Evolutionary conservation across 2,329 filamentous ascomycete species (phyloP), one percentile per base, ranked within the genome.

Genomic region (Colletotrichum neosansevieriae): DNA sequence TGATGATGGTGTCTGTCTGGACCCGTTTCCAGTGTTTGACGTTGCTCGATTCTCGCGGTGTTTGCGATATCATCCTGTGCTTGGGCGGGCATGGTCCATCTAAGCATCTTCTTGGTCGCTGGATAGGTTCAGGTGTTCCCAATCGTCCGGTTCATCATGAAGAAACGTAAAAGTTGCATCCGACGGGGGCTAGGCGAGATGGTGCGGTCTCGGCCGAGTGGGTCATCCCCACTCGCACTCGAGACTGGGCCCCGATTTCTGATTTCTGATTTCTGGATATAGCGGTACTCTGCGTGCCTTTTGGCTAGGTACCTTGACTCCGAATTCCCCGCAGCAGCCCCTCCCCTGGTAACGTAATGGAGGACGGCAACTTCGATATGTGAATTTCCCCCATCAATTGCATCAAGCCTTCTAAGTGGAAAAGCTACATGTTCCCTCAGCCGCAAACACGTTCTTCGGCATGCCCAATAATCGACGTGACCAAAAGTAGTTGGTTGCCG

Each of bases 261-360:
- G n/a, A n/a, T n/a, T n/a, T n/a, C n/a, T n/a, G n/a, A n/a, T n/a
- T n/a, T n/a, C n/a, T n/a, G n/a, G n/a, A n/a, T n/a, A n/a, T n/a
- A n/a, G n/a, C n/a, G n/a, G n/a, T 6, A 29, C 24, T 29, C 29
- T 7, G 29, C 29, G 50, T 44, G n/a, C 40, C 17, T 29, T 34
- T n/a, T 29, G 29, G 11, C 9, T 29, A 51, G 36, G 17, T 13
- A 42, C 45, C 59, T 45, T 12, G 50, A 58, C 59, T 45, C 64
- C 59, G 42, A 67, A 63, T 63, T 58, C 64, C 59, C 64, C 59
- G 59, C 64, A 67, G 34, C 44, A 3, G 51, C 59, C 58, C 44
- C 50, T 51, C 63, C 7, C 11, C 17, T 19, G 24, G 29, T 24
- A 29, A 9, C 34, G 29, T 24, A 29, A 9, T 11, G 19, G 40